Evolutionary conservation across 1,284 basidiomycete species (phyloP), one percentile per base, ranked within the genome.

Genomic region (Takashimella koratensis): DNA sequence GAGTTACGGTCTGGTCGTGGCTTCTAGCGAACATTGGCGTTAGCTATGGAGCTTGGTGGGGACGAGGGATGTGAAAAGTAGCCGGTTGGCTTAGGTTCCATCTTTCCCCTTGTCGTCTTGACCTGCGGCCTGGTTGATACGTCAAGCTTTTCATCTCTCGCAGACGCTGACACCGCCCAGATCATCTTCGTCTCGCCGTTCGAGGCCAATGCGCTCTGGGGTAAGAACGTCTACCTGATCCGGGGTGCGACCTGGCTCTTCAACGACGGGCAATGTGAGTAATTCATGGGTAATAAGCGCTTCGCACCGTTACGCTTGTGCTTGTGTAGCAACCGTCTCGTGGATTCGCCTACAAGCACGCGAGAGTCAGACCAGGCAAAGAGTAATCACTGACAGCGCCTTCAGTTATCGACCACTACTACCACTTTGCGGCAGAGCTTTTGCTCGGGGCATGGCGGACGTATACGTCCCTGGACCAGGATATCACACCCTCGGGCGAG

Each of bases 391-490:
- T 47, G 5, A 50, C 40, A 2, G 10, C n/a, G 11, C 30, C 27
- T 39, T 4, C 47, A 81, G 80, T 90, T 77, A 80, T 90, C 25
- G 78, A 81, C 52, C 88, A 90, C 69, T 90, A 88, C 71, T 90
- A 89, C 73, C 88, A 90, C 74, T 84, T 88, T 59, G 86, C 85
- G 30, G 87, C 85, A 0, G 88, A 90, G 67, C 81, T 88, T 47
- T 74, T 88, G 53, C 77, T 90, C 45, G 87, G 87, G 41, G 76
- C 81, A 1, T 87, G 86, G 81, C 82, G 86, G 4, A 81, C 87
- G 60, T 86, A 86, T 82, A 77, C 82, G 5, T 63, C 70, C 6
- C 59, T 68, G 49, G 74, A 75, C 56, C 65, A 61, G 27, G 56
- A 65, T 45, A 74, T 75, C 45, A 59, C 58, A 2, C 49, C 69